Conservation (phyloP, 2,329 filamentous ascomycete genomes). For the Aspergillus pseudoterreus region DNA sequence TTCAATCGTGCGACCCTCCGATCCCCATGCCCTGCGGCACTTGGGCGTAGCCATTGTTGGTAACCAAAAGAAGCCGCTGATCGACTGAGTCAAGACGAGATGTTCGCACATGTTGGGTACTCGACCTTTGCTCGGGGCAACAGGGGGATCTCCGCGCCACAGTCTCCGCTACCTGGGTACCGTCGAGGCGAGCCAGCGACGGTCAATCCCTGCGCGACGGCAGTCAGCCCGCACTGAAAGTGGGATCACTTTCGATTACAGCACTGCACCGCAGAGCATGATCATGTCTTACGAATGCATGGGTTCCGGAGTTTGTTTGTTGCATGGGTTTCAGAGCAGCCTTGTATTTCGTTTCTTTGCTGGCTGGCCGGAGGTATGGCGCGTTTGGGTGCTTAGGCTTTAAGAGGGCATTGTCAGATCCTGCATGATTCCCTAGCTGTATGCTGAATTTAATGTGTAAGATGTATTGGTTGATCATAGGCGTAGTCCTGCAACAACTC, state of each 20-base stretch:
- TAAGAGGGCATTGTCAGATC: background rate
- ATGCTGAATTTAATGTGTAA: conserved; percentile 18
- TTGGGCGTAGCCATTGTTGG: conserved; percentile 63
- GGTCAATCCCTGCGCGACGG: background rate
- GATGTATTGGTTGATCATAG: conserved; percentile 7
- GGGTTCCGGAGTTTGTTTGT: conserved; percentile 30
- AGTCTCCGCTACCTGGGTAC: background rate
- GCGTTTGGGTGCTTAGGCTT: conserved; percentile 19
- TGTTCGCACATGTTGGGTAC: background rate
- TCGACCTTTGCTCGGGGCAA: background rate
- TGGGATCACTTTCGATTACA: conserved; percentile 6
- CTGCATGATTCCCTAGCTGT: conserved; percentile 10
- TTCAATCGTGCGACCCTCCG: conserved; percentile 73
- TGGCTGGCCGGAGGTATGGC: conserved; percentile 13
- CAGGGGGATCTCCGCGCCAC: background rate
- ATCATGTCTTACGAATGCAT: conserved; percentile 36
- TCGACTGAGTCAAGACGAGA: conserved; percentile 52
- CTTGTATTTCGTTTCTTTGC: conserved; percentile 19
- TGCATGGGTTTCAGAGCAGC: conserved; percentile 25
- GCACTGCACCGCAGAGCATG: conserved; percentile 14
- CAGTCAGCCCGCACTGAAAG: conserved; percentile 2
- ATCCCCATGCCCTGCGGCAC: conserved; percentile 60
- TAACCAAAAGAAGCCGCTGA: conserved; percentile 59
- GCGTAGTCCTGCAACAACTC: too few relatives aligned
- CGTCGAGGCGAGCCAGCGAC: background rate